Percentiles rank a stretch among this genome's conserved stretches.
phyloP scores from a whole-genome alignment of 805 yeast genomes.

The Cyberlindnera amylophila region DNA sequence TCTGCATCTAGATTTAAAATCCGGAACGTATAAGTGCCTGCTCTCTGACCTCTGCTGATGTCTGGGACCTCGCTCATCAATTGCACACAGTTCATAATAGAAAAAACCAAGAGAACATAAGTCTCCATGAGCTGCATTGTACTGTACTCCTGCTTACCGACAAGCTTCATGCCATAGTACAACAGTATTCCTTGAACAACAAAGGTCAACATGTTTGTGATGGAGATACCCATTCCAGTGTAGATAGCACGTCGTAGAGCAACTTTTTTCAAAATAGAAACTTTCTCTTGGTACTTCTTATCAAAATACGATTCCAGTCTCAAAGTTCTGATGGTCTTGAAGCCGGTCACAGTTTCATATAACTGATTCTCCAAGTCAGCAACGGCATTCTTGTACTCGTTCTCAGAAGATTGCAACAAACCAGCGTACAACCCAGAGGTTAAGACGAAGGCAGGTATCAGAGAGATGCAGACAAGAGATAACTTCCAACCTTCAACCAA shows the following conservation, averaged over 20 bases:
- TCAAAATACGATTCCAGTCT: slow-evolving; percentile 48
- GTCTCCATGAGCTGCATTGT: slow-evolving; percentile 62
- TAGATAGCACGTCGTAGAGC: slow-evolving; percentile 51
- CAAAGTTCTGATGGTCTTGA: slow-evolving; percentile 60
- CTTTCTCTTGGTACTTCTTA: slow-evolving; percentile 31
- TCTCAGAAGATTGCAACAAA: slow-evolving; percentile 52
- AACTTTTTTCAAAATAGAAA: slow-evolving; percentile 31
- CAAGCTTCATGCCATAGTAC: slow-evolving; percentile 75
- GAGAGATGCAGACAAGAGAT: slow-evolving; percentile 74
- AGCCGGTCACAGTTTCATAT: slow-evolving; percentile 51
- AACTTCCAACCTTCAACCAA: slow-evolving; percentile 79
- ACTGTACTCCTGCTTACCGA: slow-evolving; percentile 53
- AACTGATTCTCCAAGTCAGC: slow-evolving; percentile 49
- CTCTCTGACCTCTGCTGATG: slow-evolving; percentile 73
- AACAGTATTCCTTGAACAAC: slow-evolving; percentile 69
- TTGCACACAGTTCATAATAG: slow-evolving; percentile 59
- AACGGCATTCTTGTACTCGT: slow-evolving; percentile 51
- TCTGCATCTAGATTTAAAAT: slow-evolving; percentile 36
- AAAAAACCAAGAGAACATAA: slow-evolving; percentile 66
- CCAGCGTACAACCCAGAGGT: slow-evolving; percentile 50
- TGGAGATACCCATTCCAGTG: slow-evolving; percentile 66
- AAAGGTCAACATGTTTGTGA: slow-evolving; percentile 49
- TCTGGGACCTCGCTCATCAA: slow-evolving; percentile 71
- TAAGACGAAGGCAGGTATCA: slow-evolving; percentile 60
- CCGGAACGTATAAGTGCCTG: slow-evolving; percentile 50